phyloP scores from a whole-genome alignment of 1,284 basidiomycete species.

The Cystodermella granulosa region DNA sequence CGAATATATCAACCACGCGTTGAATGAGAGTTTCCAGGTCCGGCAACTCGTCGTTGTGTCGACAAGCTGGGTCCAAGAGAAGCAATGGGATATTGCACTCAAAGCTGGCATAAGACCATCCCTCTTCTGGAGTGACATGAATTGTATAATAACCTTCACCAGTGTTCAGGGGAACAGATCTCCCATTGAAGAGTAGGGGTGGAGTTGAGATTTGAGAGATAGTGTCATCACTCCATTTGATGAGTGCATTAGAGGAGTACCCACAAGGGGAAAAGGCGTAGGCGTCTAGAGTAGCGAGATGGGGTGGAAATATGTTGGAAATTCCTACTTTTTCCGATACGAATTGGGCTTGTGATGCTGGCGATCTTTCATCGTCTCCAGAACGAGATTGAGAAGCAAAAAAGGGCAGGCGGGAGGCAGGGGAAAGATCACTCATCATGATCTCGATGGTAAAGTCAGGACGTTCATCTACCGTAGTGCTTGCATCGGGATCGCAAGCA shows the following conservation, averaged over 20 bases:
- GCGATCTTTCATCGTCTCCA: slow-evolving; percentile 26
- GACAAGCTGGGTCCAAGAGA: slow-evolving; percentile 31
- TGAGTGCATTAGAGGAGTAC: slow-evolving; percentile 91
- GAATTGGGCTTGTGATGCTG: slow-evolving; percentile 61
- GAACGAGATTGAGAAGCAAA: slow-evolving; percentile 51
- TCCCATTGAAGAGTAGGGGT: slow-evolving; percentile 1
- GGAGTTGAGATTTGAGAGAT: slow-evolving; percentile 16
- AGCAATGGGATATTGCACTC: slow-evolving; percentile 94
- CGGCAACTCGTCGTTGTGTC: slow-evolving; percentile 46
- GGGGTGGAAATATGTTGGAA: slow-evolving; percentile 72
- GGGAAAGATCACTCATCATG: slow-evolving; percentile 92
- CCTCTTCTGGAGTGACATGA: slow-evolving; percentile 96
- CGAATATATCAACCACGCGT: slow-evolving; percentile 89
- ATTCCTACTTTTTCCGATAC: slow-evolving; percentile 80
- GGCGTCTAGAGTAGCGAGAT: slow-evolving; percentile 81
- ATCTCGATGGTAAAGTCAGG: slow-evolving; percentile 96
- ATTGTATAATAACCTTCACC: slow-evolving; percentile 96
- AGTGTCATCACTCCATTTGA: slow-evolving; percentile 56
- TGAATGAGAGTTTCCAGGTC: slow-evolving; percentile 78
- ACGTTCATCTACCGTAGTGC: slow-evolving; percentile 25
- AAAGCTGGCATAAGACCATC: slow-evolving; percentile 96
- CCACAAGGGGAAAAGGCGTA: slow-evolving; percentile 96
- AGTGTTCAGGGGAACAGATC: slow-evolving; percentile 11
- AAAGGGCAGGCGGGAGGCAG: slow-evolving; percentile 73
- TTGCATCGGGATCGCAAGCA: not conserved